Conservation (phyloP, 257 asterid species). For the Solanum medicagineum region DNA sequence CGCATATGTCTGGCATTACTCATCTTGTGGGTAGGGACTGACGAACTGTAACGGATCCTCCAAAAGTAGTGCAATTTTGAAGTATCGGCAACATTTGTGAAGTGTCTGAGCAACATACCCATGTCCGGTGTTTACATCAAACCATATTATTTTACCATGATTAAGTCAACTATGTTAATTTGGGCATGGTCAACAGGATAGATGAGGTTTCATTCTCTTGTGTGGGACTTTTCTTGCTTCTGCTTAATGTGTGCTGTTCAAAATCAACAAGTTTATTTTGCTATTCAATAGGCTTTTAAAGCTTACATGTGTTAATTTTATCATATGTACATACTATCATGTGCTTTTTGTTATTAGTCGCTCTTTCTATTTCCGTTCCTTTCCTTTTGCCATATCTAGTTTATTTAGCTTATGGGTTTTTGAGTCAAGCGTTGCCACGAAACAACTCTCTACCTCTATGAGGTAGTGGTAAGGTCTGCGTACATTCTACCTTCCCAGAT, state of each 20-base stretch:
- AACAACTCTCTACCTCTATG: no score
- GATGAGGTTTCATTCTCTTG: not conserved
- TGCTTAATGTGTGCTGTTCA: not conserved
- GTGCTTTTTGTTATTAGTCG: no score
- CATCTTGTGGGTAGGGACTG: not conserved
- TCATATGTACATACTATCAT: no score
- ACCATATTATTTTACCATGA: not conserved
- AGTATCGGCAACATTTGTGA: not conserved
- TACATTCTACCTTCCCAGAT: no score
- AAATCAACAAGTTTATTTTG: not conserved
- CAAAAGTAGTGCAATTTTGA: not conserved
- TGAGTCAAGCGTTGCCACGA: no score
- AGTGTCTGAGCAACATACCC: not conserved
- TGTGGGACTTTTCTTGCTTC: not conserved
- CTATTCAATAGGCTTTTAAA: not conserved
- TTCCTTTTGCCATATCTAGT: no score
- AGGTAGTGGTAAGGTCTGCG: no score
- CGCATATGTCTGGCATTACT: not conserved
- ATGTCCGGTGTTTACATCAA: not conserved
- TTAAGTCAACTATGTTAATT: not conserved
- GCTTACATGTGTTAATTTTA: no score
- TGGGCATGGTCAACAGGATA: not conserved
- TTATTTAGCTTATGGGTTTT: no score
- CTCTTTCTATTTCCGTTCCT: no score
- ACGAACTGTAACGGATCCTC: not conserved